Percentiles rank a stretch among this genome's conserved stretches.
These are phyloP conservation scores for Amesomyces nigricolor DNA, from an alignment of 2,329 filamentous ascomycete species.

Conservation along the genomic window DNA sequence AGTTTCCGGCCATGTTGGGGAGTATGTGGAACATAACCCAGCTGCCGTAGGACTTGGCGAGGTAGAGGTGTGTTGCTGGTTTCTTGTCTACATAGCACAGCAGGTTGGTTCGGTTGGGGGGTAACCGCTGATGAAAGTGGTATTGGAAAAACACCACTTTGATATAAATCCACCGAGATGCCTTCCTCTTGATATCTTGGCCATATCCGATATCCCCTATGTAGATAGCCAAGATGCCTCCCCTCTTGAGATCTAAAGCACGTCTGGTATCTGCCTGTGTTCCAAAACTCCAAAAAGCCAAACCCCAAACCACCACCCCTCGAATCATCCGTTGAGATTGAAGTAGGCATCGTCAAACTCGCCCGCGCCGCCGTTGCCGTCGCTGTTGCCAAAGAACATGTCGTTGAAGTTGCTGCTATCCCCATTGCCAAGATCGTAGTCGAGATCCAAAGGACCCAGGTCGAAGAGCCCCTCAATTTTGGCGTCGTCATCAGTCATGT, in stretches of 20 bases:
- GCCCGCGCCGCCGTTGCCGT: constrained; percentile 37
- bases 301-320: not conserved
- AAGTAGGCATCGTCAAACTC: constrained; percentile 47
- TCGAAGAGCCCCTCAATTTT: constrained; percentile 45
- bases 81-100: not conserved
- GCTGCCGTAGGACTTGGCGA: constrained; percentile 25
- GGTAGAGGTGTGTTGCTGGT: not conserved
- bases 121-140: no score
- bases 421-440: constrained; percentile 36
- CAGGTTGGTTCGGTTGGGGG: not conserved
- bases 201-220: not conserved
- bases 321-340: constrained; percentile 24
- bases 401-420: constrained; percentile 44
- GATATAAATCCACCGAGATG: no score
- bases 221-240: no score
- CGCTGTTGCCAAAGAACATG: constrained; percentile 42
- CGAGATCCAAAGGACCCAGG: constrained; percentile 38
- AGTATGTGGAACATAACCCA: constrained; percentile 37
- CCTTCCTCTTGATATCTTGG: not conserved
- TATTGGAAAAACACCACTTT: no score
- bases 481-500: constrained; percentile 25
- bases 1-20: constrained; percentile 34
- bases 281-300: not conserved
- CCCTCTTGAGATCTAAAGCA: no score
- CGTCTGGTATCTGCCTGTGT: constrained; percentile 1